Base-by-base conservation (phyloP, 768 basidiomycete species). In the Crepidotus variabilis region DNA sequence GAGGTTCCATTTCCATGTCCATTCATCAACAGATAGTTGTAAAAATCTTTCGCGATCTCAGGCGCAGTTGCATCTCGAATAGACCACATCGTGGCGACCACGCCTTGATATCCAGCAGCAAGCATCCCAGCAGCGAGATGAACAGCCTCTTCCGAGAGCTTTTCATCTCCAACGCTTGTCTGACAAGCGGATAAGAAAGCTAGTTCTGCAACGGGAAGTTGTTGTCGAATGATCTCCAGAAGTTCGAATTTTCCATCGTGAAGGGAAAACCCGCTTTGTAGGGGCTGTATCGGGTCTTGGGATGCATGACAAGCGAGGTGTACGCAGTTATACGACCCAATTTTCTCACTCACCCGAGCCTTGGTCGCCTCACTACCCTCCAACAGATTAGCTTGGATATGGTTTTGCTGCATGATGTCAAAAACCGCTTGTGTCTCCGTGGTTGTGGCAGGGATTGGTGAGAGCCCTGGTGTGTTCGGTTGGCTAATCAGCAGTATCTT, bases 91-190 rank as follows among this genome's bases (percentile, higher is more conserved):
- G 51, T 52, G 13, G 51, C 51, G 4, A 52, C 51, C 13, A 52
- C 51, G 13, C 51, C 51, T 18, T 43, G 51, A 52, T 52, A 52
- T 14, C 51, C 66, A n/a, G 65, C 54, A 51, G 71, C 57, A 9
- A 54, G 33, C 74, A 76, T 75, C 5, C 74, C 74, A 1, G 73
- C 73, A 0, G 75, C 71, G 0, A 77, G 57, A 64, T 76, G 73
- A 3, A 76, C 64, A 0, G 67, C 69, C 50, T 78, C 76, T 6
- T 74, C 68, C 0, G 68, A 54, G 3, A 71, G 56, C 28, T 53
- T 57, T 24, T 62, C 53, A 20, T 66, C 65, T 0, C 74, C 70
- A n/a, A 58, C 61, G 0, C 71, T 69, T 6, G 72, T 78, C 50
- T 77, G 66, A 51, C 77, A 77, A 0, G 77, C 75, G 0, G 76